Evolutionary conservation across 2,329 filamentous ascomycete species (phyloP).

Genomic region (Ophiostoma ips): DNA sequence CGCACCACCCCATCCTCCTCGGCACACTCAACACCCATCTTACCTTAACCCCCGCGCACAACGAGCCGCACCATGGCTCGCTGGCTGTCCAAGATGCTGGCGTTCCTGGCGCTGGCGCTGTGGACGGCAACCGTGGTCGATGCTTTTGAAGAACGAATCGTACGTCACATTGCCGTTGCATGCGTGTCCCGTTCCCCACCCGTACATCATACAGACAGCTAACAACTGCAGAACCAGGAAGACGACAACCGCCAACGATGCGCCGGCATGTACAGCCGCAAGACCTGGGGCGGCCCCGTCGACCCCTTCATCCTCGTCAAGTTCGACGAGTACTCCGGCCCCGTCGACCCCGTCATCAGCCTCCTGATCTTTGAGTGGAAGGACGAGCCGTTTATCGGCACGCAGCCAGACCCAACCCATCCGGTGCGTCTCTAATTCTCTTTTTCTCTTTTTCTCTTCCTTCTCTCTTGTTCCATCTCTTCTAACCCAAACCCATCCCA

Average conservation of each 20-base stretch:
- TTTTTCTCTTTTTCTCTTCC: background rate
- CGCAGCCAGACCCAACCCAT: constrained; percentile 38
- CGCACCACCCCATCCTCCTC: background rate
- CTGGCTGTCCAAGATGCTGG: constrained; percentile 33
- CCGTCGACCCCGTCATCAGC: constrained; percentile 63
- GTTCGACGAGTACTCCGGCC: constrained; percentile 48
- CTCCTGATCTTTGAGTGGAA: constrained; percentile 90
- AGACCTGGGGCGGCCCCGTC: constrained; percentile 72
- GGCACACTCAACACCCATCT: background rate
- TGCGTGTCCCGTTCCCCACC: background rate
- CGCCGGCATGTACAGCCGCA: constrained; percentile 84
- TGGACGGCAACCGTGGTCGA: constrained; percentile 29
- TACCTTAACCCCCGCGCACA: background rate
- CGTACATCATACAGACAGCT: too few relatives aligned
- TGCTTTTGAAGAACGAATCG: constrained; percentile 45
- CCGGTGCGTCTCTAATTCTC: background rate
- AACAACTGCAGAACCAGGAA: constrained; percentile 49
- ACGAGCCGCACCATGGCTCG: constrained; percentile 35
- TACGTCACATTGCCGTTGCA: constrained; percentile 20
- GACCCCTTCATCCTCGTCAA: constrained; percentile 83
- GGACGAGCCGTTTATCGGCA: constrained; percentile 67
- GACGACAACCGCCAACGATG: constrained; percentile 72
- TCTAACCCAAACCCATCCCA: background rate
- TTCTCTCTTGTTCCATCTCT: background rate
- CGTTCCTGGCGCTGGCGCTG: constrained; percentile 37